A percentile compares a stretch with the other conserved stretches of the same genome.
These are phyloP conservation scores for Tuber aestivum DNA, from an alignment of 495 filamentous ascomycete species.

Conservation along the genomic window DNA sequence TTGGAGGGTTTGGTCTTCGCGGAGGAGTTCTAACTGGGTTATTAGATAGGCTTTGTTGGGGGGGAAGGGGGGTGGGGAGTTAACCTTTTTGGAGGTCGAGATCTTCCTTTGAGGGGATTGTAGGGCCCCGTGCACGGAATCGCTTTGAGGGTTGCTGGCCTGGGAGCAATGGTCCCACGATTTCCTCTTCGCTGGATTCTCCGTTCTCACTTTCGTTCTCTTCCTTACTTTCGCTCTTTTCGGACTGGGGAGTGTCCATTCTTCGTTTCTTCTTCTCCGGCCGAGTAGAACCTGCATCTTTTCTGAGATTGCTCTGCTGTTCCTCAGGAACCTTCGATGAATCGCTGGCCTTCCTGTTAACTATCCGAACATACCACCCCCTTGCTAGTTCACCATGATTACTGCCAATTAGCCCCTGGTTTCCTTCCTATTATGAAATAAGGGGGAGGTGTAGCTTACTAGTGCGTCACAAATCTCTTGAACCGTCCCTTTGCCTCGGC, in stretches of 20 bases:
- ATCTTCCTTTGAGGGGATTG: constrained; percentile 71
- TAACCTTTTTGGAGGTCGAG: constrained; percentile 62
- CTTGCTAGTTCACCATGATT: constrained; percentile 87
- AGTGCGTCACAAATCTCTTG: constrained; percentile 88
- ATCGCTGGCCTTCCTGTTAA: constrained; percentile 37
- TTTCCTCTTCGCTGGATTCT: constrained; percentile 46
- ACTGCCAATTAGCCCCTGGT: constrained; percentile 49
- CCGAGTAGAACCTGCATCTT: not conserved
- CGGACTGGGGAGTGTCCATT: constrained; percentile 21
- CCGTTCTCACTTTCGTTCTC: constrained; percentile 34
- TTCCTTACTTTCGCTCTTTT: constrained; percentile 12
- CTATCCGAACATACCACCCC: constrained; percentile 83
- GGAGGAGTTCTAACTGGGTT: constrained; percentile 47
- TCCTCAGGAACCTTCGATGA: not conserved
- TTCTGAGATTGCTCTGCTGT: not conserved
- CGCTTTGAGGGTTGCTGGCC: constrained; percentile 36
- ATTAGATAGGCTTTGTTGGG: not conserved
- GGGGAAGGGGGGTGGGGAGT: constrained; percentile 7
- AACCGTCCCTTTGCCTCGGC: constrained; percentile 73
- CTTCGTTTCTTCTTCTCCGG: constrained; percentile 2
- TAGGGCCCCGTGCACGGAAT: constrained; percentile 54
- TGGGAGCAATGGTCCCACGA: constrained; percentile 67
- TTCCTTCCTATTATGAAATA: not conserved
- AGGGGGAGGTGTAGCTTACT: constrained; percentile 51
- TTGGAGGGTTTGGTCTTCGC: constrained; percentile 52